A percentile compares a stretch with the other conserved stretches of the same genome.
Evolutionary conservation across 371 early-diverging fungal species (phyloP).

Genomic region (Mortierella sp.): DNA sequence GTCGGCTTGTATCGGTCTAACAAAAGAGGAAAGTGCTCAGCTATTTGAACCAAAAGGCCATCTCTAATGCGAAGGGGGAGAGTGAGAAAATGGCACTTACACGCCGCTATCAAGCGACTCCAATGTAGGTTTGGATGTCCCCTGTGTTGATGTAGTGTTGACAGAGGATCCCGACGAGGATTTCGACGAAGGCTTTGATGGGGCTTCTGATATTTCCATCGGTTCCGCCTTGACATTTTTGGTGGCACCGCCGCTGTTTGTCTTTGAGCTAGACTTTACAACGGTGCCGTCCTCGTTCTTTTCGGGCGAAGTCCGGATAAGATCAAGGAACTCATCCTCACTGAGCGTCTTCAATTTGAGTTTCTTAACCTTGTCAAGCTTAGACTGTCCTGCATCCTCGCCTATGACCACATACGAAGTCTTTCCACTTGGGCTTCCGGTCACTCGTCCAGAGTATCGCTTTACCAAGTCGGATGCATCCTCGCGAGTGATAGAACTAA

Average conservation of each 20-base stretch:
- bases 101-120: neutral
- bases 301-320: slow-evolving; percentile 72
- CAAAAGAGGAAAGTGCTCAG: neutral
- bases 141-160: neutral
- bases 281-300: slow-evolving; percentile 35
- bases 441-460: slow-evolving; percentile 92
- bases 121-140: neutral
- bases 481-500: slow-evolving; percentile 81
- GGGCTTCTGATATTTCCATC: slow-evolving; percentile 10
- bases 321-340: slow-evolving; percentile 90
- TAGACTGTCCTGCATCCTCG: slow-evolving; percentile 94
- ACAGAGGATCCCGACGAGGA: slow-evolving; percentile 1
- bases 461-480: slow-evolving; percentile 86
- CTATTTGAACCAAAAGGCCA: neutral
- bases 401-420: slow-evolving; percentile 94
- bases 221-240: slow-evolving; percentile 2
- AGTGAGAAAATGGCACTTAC: neutral
- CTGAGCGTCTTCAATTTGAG: slow-evolving; percentile 79
- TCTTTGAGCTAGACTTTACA: slow-evolving; percentile 27
- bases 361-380: slow-evolving; percentile 87
- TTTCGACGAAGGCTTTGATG: slow-evolving; percentile 22
- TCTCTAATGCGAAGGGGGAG: neutral
- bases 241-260: slow-evolving; percentile 27
- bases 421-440: slow-evolving; percentile 85
- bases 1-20: slow-evolving; percentile 40